These are phyloP conservation scores for Aspergillus neoniger DNA, from an alignment of 2,329 filamentous ascomycete species.

Conservation along the genomic window DNA sequence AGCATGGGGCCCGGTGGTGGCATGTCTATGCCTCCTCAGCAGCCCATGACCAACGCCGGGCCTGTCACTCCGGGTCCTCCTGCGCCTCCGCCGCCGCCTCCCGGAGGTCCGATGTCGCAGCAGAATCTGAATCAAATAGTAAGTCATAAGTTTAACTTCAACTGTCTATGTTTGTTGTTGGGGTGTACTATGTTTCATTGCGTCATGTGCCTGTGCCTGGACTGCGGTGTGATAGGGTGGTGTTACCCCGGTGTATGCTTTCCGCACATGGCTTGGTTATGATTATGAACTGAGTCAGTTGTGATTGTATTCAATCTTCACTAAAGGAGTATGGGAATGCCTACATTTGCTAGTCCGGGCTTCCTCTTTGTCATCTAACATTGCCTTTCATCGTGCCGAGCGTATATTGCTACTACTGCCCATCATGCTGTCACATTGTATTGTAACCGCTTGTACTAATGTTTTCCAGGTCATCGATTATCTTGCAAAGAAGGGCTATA, in stretches of 20 bases:
- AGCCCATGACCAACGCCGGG: conserved; percentile 50
- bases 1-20: conserved; percentile 51
- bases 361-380: background rate
- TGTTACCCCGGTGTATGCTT: background rate
- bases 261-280: background rate
- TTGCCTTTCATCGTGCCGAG: background rate
- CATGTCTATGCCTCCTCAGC: conserved; percentile 51
- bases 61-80: conserved; percentile 46
- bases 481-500: conserved; percentile 91
- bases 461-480: conserved; percentile 79
- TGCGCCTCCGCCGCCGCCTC: conserved; percentile 34
- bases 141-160: conserved; percentile 46
- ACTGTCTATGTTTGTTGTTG: background rate
- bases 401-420: background rate
- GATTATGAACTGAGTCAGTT: background rate
- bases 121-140: conserved; percentile 96
- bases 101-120: conserved; percentile 64
- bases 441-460: background rate
- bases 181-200: background rate
- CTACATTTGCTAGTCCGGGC: background rate
- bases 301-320: background rate
- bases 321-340: background rate
- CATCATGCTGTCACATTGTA: background rate
- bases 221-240: background rate
- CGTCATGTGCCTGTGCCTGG: conserved; percentile 59